Conservation (phyloP, 371 early-diverging fungal genomes). For the Umbelopsis sp. region DNA sequence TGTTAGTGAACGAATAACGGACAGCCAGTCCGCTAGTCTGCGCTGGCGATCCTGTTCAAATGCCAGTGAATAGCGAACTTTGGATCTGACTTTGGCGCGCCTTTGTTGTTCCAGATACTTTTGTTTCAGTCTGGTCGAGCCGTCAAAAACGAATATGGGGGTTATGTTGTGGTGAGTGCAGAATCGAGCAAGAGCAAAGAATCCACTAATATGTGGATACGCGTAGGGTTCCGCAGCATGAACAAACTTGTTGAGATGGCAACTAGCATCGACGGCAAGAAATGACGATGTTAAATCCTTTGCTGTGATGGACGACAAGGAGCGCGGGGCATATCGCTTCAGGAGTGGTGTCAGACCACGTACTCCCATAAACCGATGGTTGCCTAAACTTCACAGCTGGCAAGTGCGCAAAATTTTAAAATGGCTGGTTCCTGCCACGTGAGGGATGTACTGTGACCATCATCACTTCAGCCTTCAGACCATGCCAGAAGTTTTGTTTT, state of each 20-base stretch:
- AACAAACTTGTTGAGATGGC: constrained; percentile 59
- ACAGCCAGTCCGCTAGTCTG: constrained; percentile 40
- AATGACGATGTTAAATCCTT: constrained; percentile 39
- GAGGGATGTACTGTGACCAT: too few species aligned
- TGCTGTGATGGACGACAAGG: constrained; percentile 41
- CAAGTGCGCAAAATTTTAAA: too few species aligned
- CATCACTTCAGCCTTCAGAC: too few species aligned
- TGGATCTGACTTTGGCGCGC: constrained; percentile 39
- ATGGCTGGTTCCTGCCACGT: too few species aligned
- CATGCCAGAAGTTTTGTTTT: too few species aligned
- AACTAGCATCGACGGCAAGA: constrained; percentile 64
- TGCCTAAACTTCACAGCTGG: too few species aligned
- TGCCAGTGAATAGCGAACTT: constrained; percentile 31
- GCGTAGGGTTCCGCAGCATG: constrained; percentile 53
- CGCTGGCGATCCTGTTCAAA: constrained; percentile 37
- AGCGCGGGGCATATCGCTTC: constrained; percentile 49
- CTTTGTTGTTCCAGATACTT: constrained; percentile 48
- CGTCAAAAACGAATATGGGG: constrained; percentile 71
- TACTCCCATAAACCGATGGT: constrained; percentile 51
- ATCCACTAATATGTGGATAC: constrained; percentile 55
- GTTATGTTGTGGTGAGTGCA: constrained; percentile 50
- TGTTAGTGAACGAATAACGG: constrained; percentile 19
- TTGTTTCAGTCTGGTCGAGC: constrained; percentile 45
- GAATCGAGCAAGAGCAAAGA: constrained; percentile 52
- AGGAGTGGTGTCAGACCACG: constrained; percentile 56